These are phyloP conservation scores for Salix brachista DNA, from an alignment of 345 rosid genomes.

Conservation along the genomic window DNA sequence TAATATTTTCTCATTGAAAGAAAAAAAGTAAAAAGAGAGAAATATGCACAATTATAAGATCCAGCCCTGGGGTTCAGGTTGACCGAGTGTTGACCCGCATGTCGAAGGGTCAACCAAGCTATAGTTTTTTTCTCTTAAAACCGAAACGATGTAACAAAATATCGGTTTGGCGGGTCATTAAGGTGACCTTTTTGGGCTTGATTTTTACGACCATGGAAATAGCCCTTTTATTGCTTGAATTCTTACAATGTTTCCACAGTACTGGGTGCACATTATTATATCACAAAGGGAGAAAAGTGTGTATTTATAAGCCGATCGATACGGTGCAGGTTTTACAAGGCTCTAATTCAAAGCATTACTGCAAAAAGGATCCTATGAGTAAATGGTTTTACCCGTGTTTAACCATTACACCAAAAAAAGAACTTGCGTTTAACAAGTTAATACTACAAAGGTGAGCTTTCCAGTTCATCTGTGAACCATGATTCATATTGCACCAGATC, in stretches of 20 bases:
- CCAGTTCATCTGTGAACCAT: conserved; percentile 36
- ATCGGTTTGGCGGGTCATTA: too few species aligned
- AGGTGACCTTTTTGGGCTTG: too few species aligned
- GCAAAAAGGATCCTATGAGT: conserved; percentile 2
- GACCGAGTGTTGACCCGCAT: too few species aligned
- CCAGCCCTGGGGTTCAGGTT: too few species aligned
- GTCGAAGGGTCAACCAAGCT: too few species aligned
- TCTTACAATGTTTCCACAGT: neutral
- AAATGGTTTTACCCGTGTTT: conserved; percentile 52
- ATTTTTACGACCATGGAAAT: too few species aligned
- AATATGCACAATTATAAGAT: too few species aligned
- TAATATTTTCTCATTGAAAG: too few species aligned
- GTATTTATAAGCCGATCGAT: neutral
- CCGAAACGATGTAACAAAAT: neutral
- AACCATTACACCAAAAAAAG: conserved; percentile 26
- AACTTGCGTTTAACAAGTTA: conserved; percentile 56
- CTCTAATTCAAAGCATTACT: conserved; percentile 3
- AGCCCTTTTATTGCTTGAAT: conserved; percentile 15
- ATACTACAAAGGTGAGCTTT: neutral
- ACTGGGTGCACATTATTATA: neutral
- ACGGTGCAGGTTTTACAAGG: conserved; percentile 10
- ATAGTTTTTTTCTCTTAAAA: too few species aligned
- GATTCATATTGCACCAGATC: conserved; percentile 38
- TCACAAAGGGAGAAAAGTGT: neutral
- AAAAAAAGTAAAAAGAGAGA: neutral